Conservation (phyloP, 208 protist genomes). For the Phytomonas francai region DNA sequence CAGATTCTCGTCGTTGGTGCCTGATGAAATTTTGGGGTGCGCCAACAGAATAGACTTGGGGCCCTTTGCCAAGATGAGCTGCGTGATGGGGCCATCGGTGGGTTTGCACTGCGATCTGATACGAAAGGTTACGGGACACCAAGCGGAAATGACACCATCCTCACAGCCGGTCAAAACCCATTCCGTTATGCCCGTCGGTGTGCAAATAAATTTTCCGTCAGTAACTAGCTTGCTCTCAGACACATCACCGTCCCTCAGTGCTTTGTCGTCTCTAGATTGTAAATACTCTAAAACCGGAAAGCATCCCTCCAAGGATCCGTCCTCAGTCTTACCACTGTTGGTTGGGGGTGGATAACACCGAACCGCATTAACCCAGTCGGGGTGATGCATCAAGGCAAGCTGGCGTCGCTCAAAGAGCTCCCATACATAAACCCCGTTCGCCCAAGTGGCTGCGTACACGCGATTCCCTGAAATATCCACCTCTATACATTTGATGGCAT, state of each 20-base stretch:
- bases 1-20: background rate
- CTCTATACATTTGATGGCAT: slow-evolving; percentile 30
- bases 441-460: slow-evolving; percentile 34
- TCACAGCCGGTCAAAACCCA: slow-evolving; percentile 30
- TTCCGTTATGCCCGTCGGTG: background rate
- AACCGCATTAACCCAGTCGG: slow-evolving; percentile 34
- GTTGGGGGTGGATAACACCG: slow-evolving; percentile 31
- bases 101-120: slow-evolving; percentile 18
- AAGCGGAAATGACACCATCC: slow-evolving; percentile 30
- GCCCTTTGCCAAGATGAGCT: slow-evolving; percentile 13
- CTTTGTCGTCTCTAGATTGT: too few species aligned
- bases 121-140: slow-evolving; percentile 29
- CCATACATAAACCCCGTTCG: slow-evolving; percentile 31
- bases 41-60: background rate
- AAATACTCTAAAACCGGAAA: too few species aligned
- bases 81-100: slow-evolving; percentile 19
- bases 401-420: slow-evolving; percentile 19
- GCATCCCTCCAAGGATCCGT: too few species aligned
- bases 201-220: background rate
- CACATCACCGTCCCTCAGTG: too few species aligned
- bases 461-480: slow-evolving; percentile 25
- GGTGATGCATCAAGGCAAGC: slow-evolving; percentile 20
- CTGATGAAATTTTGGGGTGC: background rate
- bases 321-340: too few species aligned
- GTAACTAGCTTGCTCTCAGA: background rate